A percentile compares a stretch with the other conserved stretches of the same genome.
Conservation (phyloP, 2,329 filamentous ascomycete species). For the Cadophora sp. region DNA sequence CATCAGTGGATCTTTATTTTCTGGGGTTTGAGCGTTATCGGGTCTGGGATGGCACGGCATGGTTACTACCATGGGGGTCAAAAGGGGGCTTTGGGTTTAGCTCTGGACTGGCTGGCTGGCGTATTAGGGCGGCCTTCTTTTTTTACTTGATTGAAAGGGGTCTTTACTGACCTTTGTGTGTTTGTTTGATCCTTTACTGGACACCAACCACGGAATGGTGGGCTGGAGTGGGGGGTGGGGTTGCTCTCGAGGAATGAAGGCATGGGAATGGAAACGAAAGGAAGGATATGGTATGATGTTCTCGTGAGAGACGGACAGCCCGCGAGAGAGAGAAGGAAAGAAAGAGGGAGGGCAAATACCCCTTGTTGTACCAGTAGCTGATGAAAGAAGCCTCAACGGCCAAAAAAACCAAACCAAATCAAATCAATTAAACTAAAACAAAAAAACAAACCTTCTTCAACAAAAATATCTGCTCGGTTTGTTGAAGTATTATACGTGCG, state of each 20-base stretch:
- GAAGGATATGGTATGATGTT: slow-evolving; percentile 5
- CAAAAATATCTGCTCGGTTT: too few species aligned
- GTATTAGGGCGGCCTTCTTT: slow-evolving; percentile 24
- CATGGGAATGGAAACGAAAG: slow-evolving; percentile 1
- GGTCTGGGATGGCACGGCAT: slow-evolving; percentile 24
- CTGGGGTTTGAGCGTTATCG: slow-evolving; percentile 34
- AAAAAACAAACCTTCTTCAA: not conserved
- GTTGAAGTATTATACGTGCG: too few species aligned
- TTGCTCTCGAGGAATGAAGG: slow-evolving; percentile 17
- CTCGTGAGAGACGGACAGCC: not conserved
- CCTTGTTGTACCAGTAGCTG: slow-evolving; percentile 35
- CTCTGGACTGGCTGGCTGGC: slow-evolving; percentile 21
- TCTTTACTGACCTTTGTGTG: slow-evolving; percentile 4
- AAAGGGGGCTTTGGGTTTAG: slow-evolving; percentile 37
- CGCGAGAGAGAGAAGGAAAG: not conserved
- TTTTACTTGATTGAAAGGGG: slow-evolving; percentile 17
- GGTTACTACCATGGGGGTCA: slow-evolving; percentile 31
- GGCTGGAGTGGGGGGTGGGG: not conserved
- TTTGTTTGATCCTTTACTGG: slow-evolving; percentile 27
- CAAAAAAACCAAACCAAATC: slow-evolving; percentile 17
- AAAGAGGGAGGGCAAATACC: slow-evolving; percentile 17
- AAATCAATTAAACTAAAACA: not conserved
- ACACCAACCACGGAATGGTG: slow-evolving; percentile 11
- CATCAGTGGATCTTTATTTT: not conserved
- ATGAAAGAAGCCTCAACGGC: slow-evolving; percentile 33